Base-by-base conservation (phyloP, 305 asterid species). In the Rubia occidens region DNA sequence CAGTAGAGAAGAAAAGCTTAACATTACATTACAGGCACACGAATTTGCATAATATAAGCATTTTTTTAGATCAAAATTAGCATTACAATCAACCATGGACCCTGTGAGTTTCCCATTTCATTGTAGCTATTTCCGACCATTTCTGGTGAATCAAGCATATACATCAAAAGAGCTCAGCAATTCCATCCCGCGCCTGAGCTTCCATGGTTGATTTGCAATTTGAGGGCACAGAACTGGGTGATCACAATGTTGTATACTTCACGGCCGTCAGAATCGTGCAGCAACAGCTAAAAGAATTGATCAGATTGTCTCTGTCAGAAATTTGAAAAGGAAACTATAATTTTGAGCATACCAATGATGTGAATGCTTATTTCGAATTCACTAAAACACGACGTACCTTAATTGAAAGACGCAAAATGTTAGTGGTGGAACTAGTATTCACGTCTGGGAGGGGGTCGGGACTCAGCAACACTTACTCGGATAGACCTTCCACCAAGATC, bases 401-500 rank as follows among this genome's bases (percentile, higher is more conserved):
- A 43, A 29, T 11, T 51, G 43, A 45, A 60, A 7, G 60, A 58
- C 18, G 81, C 65, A 20, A 44, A 39, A 44, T 17, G 21, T 18
- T 8, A 60, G 43, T 13, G 18, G 64, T 51, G 58, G 44, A 54
- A 71, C 73, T 56, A 82, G 78, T 74, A 84, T 53, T 76, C 84
- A 13, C 87, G 89, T 78, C 80, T 84, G 47, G 90, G 84, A 43
- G 88, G 92, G 67, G 87, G 84, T 39, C 89, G 92, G 72, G 87
- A 82, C 80, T 86, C 98, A 70, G 98, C 98, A 67, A 83, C 80
- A 75, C 84, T 88, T 39, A 92, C 96, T 73, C 93, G 91, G 77
- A 92, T 87, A 47, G 87, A 14, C 80, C 96, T 76, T 20, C 98
- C 98, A 44, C 80, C 76, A n/a, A 92, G 93, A 76, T 92, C 93